Evolutionary conservation across 352 stramenopile genomes (phyloP).

Genomic region (Thalassiosira mediterranea): DNA sequence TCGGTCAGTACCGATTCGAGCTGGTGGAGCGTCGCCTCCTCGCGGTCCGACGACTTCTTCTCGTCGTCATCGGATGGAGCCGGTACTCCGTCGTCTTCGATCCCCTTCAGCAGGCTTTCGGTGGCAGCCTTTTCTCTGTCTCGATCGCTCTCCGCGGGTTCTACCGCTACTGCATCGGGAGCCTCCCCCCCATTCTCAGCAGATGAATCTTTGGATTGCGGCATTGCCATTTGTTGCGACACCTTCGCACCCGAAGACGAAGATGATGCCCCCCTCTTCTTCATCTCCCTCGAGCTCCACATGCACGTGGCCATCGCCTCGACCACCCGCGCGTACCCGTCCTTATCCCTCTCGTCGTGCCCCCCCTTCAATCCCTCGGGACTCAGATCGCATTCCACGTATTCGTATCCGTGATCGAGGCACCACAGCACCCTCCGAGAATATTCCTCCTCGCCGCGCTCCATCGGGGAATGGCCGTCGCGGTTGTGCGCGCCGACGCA

Average conservation of each 20-base stretch:
- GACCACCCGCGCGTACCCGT: constrained; percentile 78
- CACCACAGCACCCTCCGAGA: constrained; percentile 77
- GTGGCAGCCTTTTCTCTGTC: constrained; percentile 48
- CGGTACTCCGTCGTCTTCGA: constrained; percentile 4
- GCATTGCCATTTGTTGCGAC: background rate
- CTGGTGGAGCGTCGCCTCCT: constrained; percentile 59
- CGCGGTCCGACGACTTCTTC: background rate
- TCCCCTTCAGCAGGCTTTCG: constrained; percentile 27
- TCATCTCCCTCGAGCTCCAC: constrained; percentile 75
- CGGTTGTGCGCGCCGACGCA: constrained; percentile 63
- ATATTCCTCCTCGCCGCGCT: constrained; percentile 71
- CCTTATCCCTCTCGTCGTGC: constrained; percentile 78
- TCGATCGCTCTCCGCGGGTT: constrained; percentile 13
- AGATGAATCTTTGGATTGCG: background rate
- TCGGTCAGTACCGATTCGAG: constrained; percentile 70
- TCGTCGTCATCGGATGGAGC: background rate
- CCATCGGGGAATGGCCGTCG: constrained; percentile 29
- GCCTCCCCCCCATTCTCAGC: too few species aligned
- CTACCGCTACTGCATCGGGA: background rate
- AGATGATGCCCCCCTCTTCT: constrained; percentile 7
- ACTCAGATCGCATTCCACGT: constrained; percentile 68
- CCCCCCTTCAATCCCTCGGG: constrained; percentile 49
- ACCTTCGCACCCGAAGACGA: background rate
- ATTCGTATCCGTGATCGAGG: constrained; percentile 82
- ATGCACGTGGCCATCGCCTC: constrained; percentile 76